Conservation (phyloP, 2,329 filamentous ascomycete species). For the Meredithiella fracta region DNA sequence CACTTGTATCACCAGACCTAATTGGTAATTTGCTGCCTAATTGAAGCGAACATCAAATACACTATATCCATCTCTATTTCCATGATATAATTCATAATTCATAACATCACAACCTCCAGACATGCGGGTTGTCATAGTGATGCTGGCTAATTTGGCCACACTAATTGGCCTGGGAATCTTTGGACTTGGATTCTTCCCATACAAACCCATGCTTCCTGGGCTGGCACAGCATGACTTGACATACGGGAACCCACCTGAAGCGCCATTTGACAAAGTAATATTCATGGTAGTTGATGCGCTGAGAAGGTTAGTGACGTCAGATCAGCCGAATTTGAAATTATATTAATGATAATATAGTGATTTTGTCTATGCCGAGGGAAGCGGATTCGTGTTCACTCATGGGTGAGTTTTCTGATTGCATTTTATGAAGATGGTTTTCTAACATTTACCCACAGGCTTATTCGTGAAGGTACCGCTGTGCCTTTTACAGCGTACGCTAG, state of each 20-base stretch:
- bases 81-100: background rate
- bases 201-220: constrained; percentile 84
- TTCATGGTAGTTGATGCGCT: constrained; percentile 98
- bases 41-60: background rate
- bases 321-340: constrained; percentile 15
- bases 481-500: constrained; percentile 92
- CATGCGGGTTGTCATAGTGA: background rate
- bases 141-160: background rate
- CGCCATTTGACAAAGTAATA: constrained; percentile 74
- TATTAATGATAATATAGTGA: constrained; percentile 39
- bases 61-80: too few species aligned
- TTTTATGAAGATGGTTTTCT: background rate
- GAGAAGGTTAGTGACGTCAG: constrained; percentile 46
- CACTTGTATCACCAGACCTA: too few species aligned
- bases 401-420: constrained; percentile 38
- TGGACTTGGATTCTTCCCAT: constrained; percentile 87
- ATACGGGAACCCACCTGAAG: constrained; percentile 39
- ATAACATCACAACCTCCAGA: background rate
- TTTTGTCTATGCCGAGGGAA: constrained; percentile 71
- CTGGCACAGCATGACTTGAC: constrained; percentile 49
- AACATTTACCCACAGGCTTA: constrained; percentile 41
- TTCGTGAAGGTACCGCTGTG: constrained; percentile 64
- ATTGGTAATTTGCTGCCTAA: background rate
- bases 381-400: constrained; percentile 78
- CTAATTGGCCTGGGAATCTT: constrained; percentile 46